A percentile compares a stretch with the other conserved stretches of the same genome.
These are phyloP conservation scores for Nitzschia palea DNA, from an alignment of 108 stramenopile species.

Conservation along the genomic window DNA sequence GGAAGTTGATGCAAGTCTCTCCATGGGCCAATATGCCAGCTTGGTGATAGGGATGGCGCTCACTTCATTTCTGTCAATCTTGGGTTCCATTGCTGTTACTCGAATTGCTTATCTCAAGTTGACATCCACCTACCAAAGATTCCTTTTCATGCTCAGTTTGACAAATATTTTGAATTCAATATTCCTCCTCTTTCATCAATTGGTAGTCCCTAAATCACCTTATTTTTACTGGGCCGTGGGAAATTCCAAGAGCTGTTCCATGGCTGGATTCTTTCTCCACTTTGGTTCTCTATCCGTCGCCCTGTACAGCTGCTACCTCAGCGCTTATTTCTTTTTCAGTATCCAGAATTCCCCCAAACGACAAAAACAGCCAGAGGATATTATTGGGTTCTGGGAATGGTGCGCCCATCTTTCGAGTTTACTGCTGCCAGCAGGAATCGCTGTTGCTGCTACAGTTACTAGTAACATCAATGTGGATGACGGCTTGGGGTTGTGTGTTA, in stretches of 20 bases:
- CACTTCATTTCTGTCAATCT: conserved; percentile 19
- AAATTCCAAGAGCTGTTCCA: conserved; percentile 35
- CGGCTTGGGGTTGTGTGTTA: conserved; percentile 2
- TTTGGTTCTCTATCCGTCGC: conserved; percentile 37
- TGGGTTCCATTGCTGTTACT: conserved; percentile 21
- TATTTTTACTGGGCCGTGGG: conserved; percentile 34
- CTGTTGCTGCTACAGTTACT: background rate
- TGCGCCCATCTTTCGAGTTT: conserved; percentile 3
- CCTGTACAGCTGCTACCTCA: conserved; percentile 47
- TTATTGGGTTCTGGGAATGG: conserved; percentile 22
- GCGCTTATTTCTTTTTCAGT: conserved; percentile 47
- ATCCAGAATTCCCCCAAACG: conserved; percentile 21
- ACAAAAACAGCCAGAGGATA: conserved; percentile 20
- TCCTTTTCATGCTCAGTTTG: conserved; percentile 26
- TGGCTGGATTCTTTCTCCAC: conserved; percentile 57
- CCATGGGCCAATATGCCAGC: conserved; percentile 8
- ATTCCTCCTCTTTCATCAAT: conserved; percentile 20
- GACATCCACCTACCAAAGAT: conserved; percentile 27
- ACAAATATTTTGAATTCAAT: conserved; percentile 18
- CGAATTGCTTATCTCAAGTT: conserved; percentile 22
- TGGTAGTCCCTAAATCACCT: conserved; percentile 4
- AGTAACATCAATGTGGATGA: background rate
- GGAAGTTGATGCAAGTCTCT: background rate
- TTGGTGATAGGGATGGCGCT: background rate
- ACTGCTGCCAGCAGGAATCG: conserved; percentile 8